Evolutionary conservation across 2,329 filamentous ascomycete genomes (phyloP).

Genomic region (Nemania abortiva): DNA sequence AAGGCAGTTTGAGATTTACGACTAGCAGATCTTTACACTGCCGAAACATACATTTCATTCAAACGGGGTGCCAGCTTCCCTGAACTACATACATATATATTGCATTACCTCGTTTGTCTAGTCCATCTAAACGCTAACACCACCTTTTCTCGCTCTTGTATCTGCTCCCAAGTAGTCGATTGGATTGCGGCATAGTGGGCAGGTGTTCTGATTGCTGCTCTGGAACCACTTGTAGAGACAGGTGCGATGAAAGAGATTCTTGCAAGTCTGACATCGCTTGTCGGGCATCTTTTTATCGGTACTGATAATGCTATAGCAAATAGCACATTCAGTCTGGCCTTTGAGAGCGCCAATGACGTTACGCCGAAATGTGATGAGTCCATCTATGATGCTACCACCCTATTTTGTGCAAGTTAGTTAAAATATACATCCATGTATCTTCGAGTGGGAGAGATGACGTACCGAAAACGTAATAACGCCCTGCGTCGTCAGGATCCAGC

Average conservation of each 20-base stretch:
- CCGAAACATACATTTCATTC: background rate
- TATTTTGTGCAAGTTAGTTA: conserved; percentile 46
- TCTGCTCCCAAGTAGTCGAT: conserved; percentile 70
- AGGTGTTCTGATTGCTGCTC: conserved; percentile 90
- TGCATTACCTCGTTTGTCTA: background rate
- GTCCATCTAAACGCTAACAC: conserved; percentile 18
- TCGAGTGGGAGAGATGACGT: conserved; percentile 45
- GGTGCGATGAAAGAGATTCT: conserved; percentile 89
- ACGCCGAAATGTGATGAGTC: conserved; percentile 83
- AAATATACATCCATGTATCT: conserved; percentile 10
- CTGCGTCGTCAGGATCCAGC: conserved; percentile 88
- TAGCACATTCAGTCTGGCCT: conserved; percentile 94
- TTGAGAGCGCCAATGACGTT: conserved; percentile 91
- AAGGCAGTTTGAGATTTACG: background rate
- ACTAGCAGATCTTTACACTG: background rate
- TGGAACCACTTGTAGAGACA: conserved; percentile 99
- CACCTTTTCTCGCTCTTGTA: conserved; percentile 43
- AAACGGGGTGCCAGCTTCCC: background rate
- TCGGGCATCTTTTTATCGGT: conserved; percentile 90
- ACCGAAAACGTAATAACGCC: conserved; percentile 92
- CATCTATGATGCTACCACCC: conserved; percentile 90
- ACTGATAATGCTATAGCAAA: conserved; percentile 95
- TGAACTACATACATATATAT: background rate
- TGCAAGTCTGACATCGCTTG: conserved; percentile 91
- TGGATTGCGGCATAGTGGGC: conserved; percentile 90